Evolutionary conservation across 2,329 filamentous ascomycete species (phyloP).

Genomic region (Exophiala sp.): DNA sequence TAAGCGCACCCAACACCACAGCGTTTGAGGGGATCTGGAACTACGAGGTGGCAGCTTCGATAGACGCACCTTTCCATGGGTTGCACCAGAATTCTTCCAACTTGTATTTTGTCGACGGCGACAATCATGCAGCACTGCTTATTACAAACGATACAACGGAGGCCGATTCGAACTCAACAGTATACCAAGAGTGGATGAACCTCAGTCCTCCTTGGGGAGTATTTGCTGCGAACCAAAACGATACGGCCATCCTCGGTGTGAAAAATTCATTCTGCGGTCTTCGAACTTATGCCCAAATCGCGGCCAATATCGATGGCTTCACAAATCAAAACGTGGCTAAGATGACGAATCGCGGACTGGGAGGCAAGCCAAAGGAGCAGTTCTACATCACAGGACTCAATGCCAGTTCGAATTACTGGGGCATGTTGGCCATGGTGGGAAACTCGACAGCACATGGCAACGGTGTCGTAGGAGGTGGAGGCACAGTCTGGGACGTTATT

Average conservation of each 20-base stretch:
- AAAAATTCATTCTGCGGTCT: constrained; percentile 81
- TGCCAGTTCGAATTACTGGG: constrained; percentile 66
- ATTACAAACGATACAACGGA: constrained; percentile 70
- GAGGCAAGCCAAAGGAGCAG: constrained; percentile 73
- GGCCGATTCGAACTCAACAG: constrained; percentile 42
- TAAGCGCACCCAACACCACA: constrained; percentile 67
- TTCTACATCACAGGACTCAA: constrained; percentile 80
- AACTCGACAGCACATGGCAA: constrained; percentile 54
- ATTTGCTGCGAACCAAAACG: constrained; percentile 65
- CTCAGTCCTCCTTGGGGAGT: constrained; percentile 67
- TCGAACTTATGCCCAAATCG: constrained; percentile 61
- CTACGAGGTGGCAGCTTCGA: constrained; percentile 77
- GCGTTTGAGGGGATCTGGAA: constrained; percentile 67
- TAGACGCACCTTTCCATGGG: constrained; percentile 70
- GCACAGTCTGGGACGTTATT: constrained; percentile 67
- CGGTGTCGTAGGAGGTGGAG: constrained; percentile 65
- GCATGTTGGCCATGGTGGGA: constrained; percentile 64
- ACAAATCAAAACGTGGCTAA: constrained; percentile 48
- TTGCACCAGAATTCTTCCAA: constrained; percentile 48
- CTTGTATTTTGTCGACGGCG: constrained; percentile 79
- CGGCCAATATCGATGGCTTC: constrained; percentile 54
- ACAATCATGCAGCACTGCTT: constrained; percentile 72
- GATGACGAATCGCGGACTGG: constrained; percentile 66
- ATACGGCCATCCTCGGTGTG: constrained; percentile 63
- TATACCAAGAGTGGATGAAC: constrained; percentile 55